Evolutionary conservation across 306 rosid genomes (phyloP), one percentile per base, ranked within the genome.

Genomic region (Pyrus pyrifolia): DNA sequence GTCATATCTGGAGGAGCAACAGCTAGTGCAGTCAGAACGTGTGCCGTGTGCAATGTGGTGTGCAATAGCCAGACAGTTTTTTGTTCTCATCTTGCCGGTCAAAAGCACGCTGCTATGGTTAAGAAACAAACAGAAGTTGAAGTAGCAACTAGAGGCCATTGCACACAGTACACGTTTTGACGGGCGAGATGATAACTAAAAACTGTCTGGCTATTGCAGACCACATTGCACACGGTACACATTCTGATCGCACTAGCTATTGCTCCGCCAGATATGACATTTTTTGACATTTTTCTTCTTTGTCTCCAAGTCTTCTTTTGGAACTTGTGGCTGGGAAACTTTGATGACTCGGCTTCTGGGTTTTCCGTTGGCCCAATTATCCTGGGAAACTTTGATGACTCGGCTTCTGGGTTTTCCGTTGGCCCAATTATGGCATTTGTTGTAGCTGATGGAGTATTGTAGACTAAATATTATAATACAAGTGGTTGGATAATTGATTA

Each of bases 41-140:
- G 93, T 80, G 72, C 72, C 4, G 38, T 87, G 30, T 92, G 96
- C 80, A 88, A 85, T 72, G 97, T 92, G 74, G 93, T 88, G 45
- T 92, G 97, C 75, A 88, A 92, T 72, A 90, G 96, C 80, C 75
- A 84, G 55, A 81, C 68, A 1, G 92, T 87, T 23, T 87, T 73
- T 64, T 25, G 71, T 42, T 67, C 51, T 70, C 93, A 92, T 80
- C 84, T 92, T 15, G 12, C 60, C 3, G 93, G 96, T 12, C 90
- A 92, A 60, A 92, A 88, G 73, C 97, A 92, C 23, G 80, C 74
- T 44, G 81, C 86, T 29, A 86, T 78, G 91, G 65, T 74, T 81
- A 83, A 83, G 83, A 89, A 82, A 83, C 83, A 67, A 46, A 76
- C 71, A 19, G 84, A 60, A 44, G 72, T 81, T 10, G 73, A 7